A percentile compares a stretch with the other conserved stretches of the same genome.
phyloP scores from a whole-genome alignment of 768 basidiomycete genomes.

The Podaxis rugospora region DNA sequence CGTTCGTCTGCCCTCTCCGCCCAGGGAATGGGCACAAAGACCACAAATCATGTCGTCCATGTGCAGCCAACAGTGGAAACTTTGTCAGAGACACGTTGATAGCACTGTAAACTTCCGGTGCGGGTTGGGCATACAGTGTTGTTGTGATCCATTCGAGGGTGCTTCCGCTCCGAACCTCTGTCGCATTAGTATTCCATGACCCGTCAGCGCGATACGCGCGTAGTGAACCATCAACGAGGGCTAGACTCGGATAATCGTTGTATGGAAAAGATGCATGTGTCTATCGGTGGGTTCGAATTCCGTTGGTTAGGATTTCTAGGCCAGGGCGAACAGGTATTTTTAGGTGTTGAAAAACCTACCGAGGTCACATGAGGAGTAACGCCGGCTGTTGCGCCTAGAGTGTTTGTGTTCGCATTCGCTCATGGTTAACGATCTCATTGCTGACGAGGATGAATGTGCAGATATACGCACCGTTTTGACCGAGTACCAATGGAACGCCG shows the following conservation, averaged over 20 bases:
- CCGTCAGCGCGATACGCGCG: conserved; percentile 30
- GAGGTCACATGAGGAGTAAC: conserved; percentile 38
- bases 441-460: not conserved
- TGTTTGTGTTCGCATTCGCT: not conserved
- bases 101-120: conserved; percentile 32
- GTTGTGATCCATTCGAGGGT: conserved; percentile 35
- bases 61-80: conserved; percentile 26
- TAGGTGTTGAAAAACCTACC: conserved; percentile 23
- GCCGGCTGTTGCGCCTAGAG: conserved; percentile 31
- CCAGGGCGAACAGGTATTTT: not conserved
- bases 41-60: conserved; percentile 31
- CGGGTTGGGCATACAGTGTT: conserved; percentile 22
- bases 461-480: conserved; percentile 28
- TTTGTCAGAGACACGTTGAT: conserved; percentile 15
- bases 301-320: not conserved
- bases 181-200: conserved; percentile 35
- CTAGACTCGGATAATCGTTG: conserved; percentile 40
- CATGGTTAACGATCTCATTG: not conserved
- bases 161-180: conserved; percentile 25
- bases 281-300: not conserved
- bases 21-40: conserved; percentile 32
- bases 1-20: conserved; percentile 9
- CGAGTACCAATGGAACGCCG: conserved; percentile 43
- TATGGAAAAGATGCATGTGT: conserved; percentile 42
- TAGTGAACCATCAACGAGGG: conserved; percentile 33